Percentiles rank a stretch among this genome's conserved stretches.
phyloP scores from a whole-genome alignment of 495 filamentous ascomycete genomes.

The Aspergillus bridgeri region DNA sequence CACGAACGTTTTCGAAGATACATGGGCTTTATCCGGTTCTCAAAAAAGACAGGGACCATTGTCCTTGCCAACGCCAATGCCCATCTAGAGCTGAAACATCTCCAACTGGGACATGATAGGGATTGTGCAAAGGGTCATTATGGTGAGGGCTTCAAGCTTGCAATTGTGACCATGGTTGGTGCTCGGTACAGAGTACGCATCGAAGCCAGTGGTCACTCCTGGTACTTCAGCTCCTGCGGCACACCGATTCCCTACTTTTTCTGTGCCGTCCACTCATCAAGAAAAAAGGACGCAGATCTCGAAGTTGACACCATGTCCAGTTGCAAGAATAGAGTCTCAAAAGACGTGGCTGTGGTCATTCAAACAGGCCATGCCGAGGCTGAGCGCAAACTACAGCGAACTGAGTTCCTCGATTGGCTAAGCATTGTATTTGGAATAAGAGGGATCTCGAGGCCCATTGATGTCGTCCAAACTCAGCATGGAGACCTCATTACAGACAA shows the following conservation, averaged over 20 bases:
- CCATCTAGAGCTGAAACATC: neutral
- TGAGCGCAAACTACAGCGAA: neutral
- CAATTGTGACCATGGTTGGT: conserved; percentile 6
- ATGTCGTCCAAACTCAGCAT: neutral
- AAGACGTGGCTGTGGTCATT: neutral
- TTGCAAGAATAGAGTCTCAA: neutral
- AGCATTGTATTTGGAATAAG: neutral
- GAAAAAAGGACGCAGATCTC: neutral
- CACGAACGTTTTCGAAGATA: neutral
- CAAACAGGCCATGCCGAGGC: neutral
- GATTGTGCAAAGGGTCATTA: neutral
- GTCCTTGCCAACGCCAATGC: neutral
- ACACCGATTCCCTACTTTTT: neutral
- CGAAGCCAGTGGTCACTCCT: neutral
- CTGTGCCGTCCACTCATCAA: neutral
- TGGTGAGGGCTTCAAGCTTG: conserved; percentile 15
- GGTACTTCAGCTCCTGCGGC: conserved; percentile 6
- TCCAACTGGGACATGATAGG: neutral
- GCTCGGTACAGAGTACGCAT: neutral
- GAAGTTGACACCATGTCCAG: neutral
- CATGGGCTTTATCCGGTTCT: neutral
- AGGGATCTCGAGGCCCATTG: neutral
- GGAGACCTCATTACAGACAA: neutral
- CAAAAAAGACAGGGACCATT: neutral
- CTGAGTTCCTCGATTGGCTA: neutral